These are phyloP conservation scores for Viridothelium virens DNA, from an alignment of 495 filamentous ascomycete genomes.

Conservation along the genomic window DNA sequence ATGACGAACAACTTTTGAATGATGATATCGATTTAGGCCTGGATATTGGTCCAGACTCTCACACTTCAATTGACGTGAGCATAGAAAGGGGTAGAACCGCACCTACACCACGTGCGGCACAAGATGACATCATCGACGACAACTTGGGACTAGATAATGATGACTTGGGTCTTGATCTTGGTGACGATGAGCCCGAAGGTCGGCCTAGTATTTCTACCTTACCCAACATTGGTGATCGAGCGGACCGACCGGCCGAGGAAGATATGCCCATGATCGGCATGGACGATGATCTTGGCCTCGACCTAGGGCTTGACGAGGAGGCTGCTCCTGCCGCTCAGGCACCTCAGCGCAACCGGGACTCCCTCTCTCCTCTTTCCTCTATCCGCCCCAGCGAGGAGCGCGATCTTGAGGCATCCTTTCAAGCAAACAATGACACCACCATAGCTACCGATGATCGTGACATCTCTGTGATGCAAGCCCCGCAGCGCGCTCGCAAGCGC, in stretches of 20 bases:
- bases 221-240: neutral
- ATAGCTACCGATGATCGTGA: neutral
- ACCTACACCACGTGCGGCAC: conserved; percentile 45
- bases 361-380: conserved; percentile 59
- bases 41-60: conserved; percentile 50
- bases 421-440: conserved; percentile 27
- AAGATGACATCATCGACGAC: conserved; percentile 64
- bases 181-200: conserved; percentile 16
- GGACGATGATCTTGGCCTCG: conserved; percentile 45
- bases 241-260: neutral
- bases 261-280: neutral
- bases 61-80: conserved; percentile 49
- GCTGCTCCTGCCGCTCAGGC: conserved; percentile 38
- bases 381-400: conserved; percentile 43
- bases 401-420: conserved; percentile 49
- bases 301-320: conserved; percentile 45
- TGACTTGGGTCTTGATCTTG: conserved; percentile 47
- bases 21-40: conserved; percentile 53
- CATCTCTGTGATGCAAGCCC: conserved; percentile 43
- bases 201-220: neutral
- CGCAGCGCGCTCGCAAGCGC: conserved; percentile 64
- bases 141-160: conserved; percentile 40
- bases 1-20: conserved; percentile 46
- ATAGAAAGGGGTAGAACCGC: conserved; percentile 83
- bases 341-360: conserved; percentile 47